phyloP scores from a whole-genome alignment of 768 basidiomycete genomes.

The Kwoniella shandongensis region DNA sequence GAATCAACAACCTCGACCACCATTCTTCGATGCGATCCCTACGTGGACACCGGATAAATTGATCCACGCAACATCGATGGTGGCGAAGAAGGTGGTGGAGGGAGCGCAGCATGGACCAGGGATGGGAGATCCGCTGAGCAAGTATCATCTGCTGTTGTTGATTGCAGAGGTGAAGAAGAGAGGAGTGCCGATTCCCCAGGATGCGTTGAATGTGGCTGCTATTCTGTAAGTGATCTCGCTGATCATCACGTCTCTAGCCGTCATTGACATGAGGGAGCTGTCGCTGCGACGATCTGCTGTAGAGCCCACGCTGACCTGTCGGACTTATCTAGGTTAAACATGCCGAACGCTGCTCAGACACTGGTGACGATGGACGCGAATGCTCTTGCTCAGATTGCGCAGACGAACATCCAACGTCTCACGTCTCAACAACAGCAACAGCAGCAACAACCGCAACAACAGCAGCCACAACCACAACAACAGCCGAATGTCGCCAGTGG shows the following conservation, averaged over 20 bases:
- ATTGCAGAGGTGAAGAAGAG: conserved; percentile 20
- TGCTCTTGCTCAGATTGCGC: conserved; percentile 7
- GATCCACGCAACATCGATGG: conserved; percentile 6
- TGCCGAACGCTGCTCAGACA: conserved; percentile 7
- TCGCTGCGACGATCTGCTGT: no score
- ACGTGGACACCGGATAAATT: conserved; percentile 13
- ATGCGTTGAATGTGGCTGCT: conserved; percentile 18
- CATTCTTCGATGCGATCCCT: conserved; percentile 19
- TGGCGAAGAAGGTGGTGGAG: conserved; percentile 13
- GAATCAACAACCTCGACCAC: not conserved
- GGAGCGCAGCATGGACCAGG: conserved; percentile 3
- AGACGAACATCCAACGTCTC: conserved; percentile 10
- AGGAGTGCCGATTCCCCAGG: conserved; percentile 12
- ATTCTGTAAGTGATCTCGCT: conserved; percentile 10
- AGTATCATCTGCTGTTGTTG: conserved; percentile 15
- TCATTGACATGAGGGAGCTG: no score
- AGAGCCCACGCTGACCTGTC: no score
- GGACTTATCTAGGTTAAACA: conserved; percentile 11
- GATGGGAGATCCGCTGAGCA: conserved; percentile 16
- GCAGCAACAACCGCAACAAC: conserved; percentile 2
- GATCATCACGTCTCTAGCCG: not conserved
- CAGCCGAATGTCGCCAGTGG: conserved; percentile 1
- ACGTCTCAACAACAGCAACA: conserved; percentile 2
- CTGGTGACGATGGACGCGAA: conserved; percentile 13
- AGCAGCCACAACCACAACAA: conserved; percentile 9